Base-by-base conservation (phyloP, 768 basidiomycete species). In the Phylloporus arenicola region DNA sequence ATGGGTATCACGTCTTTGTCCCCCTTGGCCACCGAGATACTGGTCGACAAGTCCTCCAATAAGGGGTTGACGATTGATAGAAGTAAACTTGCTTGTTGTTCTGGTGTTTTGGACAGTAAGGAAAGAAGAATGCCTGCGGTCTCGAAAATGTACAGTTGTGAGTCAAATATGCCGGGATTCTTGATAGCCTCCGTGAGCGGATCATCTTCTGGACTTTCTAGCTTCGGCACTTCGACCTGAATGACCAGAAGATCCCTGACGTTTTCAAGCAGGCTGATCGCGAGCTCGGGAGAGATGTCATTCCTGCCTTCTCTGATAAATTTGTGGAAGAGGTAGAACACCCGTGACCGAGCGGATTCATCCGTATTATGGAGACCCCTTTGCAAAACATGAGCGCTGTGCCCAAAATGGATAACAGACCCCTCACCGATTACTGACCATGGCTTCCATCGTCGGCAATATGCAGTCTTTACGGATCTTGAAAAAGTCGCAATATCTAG, bases 401-500 rank as follows among this genome's bases (percentile, higher is more conserved):
- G 4, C 19, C 47, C 24, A n/a, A 4, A 22, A 30, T 1, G 43
- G 20, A 41, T 30, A 25, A 20, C 19, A 14, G 10, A 42, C 46
- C 20, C 70, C 85, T 52, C 64, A 93, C 93, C 90, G 78, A 52
- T 68, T 51, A 60, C 88, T 91, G 24, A 98, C 78, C 78, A 99
- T 89, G 11, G 88, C 88, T 59, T 92, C 86, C 29, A 99, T 72
- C 2, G 90, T 81, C 2, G 91, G 89, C 58, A 90, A 75, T 46
- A 97, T 89, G 58, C 84, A 90, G 50, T 91, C 88, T 59, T 86
- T 89, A 55, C 92, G 83, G 20, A 93, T 84, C 68, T 89, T 92
- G 83, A 97, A 98, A 67, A 99, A 98, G 60, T 98, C 96, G 31
- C 83, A 80, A 64, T 98, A 99, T 43, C 96, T 81, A n/a, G 89